Evolutionary conservation across 805 yeast genomes (phyloP).

Genomic region (Lipomyces kockii): DNA sequence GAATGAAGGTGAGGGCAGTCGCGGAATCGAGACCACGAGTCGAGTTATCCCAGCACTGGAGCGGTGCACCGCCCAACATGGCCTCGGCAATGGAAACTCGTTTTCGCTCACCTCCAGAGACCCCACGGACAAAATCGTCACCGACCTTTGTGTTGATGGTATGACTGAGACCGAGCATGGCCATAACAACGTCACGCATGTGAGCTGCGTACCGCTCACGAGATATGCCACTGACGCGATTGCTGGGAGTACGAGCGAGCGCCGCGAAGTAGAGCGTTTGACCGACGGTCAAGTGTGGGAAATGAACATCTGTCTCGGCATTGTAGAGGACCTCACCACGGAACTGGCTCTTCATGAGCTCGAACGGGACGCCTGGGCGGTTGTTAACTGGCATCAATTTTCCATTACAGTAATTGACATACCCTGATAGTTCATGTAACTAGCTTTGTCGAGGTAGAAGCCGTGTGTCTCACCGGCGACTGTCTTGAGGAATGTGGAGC

Average conservation of each 20-base stretch:
- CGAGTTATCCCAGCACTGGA: constrained; percentile 70
- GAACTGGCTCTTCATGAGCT: constrained; percentile 53
- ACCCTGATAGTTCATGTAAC: constrained; percentile 51
- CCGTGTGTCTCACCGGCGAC: constrained; percentile 63
- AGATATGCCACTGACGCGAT: constrained; percentile 57
- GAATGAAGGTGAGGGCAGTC: constrained; percentile 66
- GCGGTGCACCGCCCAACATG: constrained; percentile 51
- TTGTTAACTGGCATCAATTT: neutral
- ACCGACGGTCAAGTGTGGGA: constrained; percentile 66
- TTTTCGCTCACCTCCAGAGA: constrained; percentile 63
- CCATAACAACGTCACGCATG: constrained; percentile 58
- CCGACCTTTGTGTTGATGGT: constrained; percentile 52
- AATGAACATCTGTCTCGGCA: constrained; percentile 67
- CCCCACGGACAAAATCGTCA: constrained; percentile 59
- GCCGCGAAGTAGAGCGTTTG: constrained; percentile 64
- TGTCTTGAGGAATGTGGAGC: constrained; percentile 64
- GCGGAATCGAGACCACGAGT: constrained; percentile 76
- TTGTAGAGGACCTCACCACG: constrained; percentile 68
- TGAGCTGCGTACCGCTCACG: constrained; percentile 56
- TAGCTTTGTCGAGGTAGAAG: constrained; percentile 52
- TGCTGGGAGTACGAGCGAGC: constrained; percentile 58
- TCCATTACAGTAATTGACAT: constrained; percentile 39
- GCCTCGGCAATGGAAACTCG: constrained; percentile 61
- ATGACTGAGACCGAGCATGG: constrained; percentile 50
- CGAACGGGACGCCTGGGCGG: constrained; percentile 46